A percentile compares a stretch with the other conserved stretches of the same genome.
Conservation (phyloP, 2,329 filamentous ascomycete genomes). For the Aspergillus tamarii region DNA sequence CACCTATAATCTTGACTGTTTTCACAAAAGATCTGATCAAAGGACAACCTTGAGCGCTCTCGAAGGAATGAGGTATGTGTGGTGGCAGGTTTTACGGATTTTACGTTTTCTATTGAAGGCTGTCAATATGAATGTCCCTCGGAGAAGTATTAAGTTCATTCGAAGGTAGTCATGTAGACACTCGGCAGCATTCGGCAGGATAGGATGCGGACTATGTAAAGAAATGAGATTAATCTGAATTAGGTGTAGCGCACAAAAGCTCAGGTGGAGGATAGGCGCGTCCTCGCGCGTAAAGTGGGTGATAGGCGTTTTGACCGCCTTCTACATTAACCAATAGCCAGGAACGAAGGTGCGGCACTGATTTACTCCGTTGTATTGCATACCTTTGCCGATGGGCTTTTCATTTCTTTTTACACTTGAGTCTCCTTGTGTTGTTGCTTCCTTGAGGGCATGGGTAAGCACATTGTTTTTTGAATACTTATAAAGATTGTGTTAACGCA, state of each 20-base stretch:
- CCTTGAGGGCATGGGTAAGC: background rate
- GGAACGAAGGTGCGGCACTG: slow-evolving; percentile 10
- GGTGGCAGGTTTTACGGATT: slow-evolving; percentile 20
- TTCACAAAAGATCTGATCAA: slow-evolving; percentile 12
- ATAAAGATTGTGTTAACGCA: background rate
- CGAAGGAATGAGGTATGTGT: slow-evolving; percentile 20
- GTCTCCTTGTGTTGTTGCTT: background rate
- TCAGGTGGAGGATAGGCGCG: slow-evolving; percentile 15
- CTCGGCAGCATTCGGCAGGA: background rate
- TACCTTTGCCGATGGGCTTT: slow-evolving; percentile 5
- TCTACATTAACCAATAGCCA: slow-evolving; percentile 16
- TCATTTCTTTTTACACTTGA: background rate
- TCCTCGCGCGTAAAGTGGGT: slow-evolving; percentile 29
- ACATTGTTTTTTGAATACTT: background rate
- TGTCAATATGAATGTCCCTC: slow-evolving; percentile 9
- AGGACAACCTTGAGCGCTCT: slow-evolving; percentile 11
- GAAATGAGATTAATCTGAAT: background rate
- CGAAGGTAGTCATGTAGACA: background rate
- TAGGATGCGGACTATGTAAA: background rate
- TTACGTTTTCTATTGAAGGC: slow-evolving; percentile 33
- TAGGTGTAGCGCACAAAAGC: background rate
- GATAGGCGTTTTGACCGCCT: slow-evolving; percentile 25
- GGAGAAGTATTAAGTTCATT: background rate
- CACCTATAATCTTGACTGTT: slow-evolving; percentile 8
- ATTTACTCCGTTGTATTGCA: slow-evolving; percentile 17